These are phyloP conservation scores for Hippophae rhamnoides DNA, from an alignment of 306 rosid genomes.

Conservation along the genomic window DNA sequence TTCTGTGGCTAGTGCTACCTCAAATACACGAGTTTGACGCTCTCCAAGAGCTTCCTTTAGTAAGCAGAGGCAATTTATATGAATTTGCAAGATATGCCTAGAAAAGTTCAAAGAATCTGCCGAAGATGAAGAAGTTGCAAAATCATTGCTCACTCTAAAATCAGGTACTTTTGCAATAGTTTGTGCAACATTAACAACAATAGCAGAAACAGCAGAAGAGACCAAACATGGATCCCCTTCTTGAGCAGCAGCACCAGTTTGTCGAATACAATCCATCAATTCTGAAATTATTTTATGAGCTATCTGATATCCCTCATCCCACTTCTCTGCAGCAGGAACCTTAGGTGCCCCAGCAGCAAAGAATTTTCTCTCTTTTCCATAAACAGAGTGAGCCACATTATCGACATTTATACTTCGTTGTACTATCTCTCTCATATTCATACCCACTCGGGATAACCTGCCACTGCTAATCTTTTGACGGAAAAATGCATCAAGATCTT, in stretches of 20 bases:
- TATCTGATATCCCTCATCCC: constrained; percentile 76
- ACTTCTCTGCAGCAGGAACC: constrained; percentile 57
- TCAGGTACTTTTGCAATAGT: constrained; percentile 55
- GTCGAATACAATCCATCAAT: constrained; percentile 77
- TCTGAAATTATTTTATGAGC: constrained; percentile 65
- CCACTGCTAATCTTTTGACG: constrained; percentile 81
- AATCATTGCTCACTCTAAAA: constrained; percentile 43
- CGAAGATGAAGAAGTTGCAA: constrained; percentile 34
- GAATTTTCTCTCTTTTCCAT: constrained; percentile 69
- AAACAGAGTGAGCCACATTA: constrained; percentile 43
- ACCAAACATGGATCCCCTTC: constrained; percentile 98
- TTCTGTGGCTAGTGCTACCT: constrained; percentile 91
- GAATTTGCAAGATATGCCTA: constrained; percentile 59
- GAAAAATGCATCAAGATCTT: constrained; percentile 85
- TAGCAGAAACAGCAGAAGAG: constrained; percentile 82
- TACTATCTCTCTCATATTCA: constrained; percentile 77
- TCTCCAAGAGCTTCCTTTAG: constrained; percentile 98
- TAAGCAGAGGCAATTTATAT: constrained; percentile 66
- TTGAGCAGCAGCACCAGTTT: constrained; percentile 99
- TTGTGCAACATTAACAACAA: constrained; percentile 61
- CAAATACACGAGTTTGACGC: constrained; percentile 92
- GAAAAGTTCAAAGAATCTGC: constrained; percentile 51
- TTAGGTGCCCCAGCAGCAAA: constrained; percentile 49
- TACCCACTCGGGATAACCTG: constrained; percentile 67
- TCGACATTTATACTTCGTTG: constrained; percentile 65